Evolutionary conservation across 352 stramenopile genomes (phyloP).

Genomic region (Globisporangium takayamanum): DNA sequence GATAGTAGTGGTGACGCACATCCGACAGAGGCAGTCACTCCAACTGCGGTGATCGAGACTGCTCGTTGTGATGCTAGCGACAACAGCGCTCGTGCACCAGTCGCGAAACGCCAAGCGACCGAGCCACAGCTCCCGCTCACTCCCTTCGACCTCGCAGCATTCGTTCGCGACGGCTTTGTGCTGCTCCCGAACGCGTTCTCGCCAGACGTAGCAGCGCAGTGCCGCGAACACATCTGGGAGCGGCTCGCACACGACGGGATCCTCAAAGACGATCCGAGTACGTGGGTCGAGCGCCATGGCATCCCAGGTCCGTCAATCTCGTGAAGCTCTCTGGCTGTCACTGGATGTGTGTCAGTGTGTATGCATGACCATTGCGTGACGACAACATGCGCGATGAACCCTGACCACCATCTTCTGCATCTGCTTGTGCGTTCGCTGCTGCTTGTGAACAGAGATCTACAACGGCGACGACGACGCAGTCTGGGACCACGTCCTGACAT

Average conservation of each 20-base stretch:
- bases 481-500: slow-evolving; percentile 42
- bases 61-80: no score
- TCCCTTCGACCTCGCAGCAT: slow-evolving; percentile 29
- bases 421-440: background rate
- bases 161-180: slow-evolving; percentile 68
- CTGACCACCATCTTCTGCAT: no score
- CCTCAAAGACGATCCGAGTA: slow-evolving; percentile 23
- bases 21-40: no score
- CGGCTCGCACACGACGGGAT: slow-evolving; percentile 33
- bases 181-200: slow-evolving; percentile 51
- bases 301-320: slow-evolving; percentile 29
- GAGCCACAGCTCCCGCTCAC: slow-evolving; percentile 17
- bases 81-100: background rate
- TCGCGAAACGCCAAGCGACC: slow-evolving; percentile 4
- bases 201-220: slow-evolving; percentile 27
- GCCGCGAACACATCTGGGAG: slow-evolving; percentile 41
- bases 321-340: background rate
- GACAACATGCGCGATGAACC: no score
- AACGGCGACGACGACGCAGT: slow-evolving; percentile 24
- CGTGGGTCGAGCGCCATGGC: slow-evolving; percentile 54
- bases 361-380: no score
- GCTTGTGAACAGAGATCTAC: slow-evolving; percentile 34
- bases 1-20: background rate
- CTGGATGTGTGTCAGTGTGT: background rate
- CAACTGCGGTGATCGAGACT: no score